Evolutionary conservation across 2,329 filamentous ascomycete genomes (phyloP), one percentile per base, ranked within the genome.

Genomic region (Aspergillus pseudonomiae): DNA sequence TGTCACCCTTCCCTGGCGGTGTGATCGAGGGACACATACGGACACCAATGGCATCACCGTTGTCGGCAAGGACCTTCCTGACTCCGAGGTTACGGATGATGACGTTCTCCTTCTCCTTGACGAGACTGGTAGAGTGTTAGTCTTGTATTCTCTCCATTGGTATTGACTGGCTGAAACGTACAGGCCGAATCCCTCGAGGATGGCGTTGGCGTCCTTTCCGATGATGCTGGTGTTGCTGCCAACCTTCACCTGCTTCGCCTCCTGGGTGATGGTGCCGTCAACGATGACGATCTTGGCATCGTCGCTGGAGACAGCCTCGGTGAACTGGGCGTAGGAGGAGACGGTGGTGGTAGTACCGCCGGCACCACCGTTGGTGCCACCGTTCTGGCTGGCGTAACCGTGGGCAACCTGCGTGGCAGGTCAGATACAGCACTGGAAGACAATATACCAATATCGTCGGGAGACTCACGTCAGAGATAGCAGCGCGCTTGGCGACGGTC

Each of bases 1-100:
- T 32, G 36, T 12, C 28, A 3, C 28, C 5, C 6, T 59, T 5
- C 5, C 21, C 21, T 24, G 21, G 21, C 21, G 21, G 21, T 24
- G 16, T 12, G 26, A n/a, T 9, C 2, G 24, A 46, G 52, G 26
- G 16, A n/a, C 32, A 74, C 71, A 62, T 61, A 74, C 89, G 84
- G 63, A 89, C 85, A 66, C 82, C 84, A 67, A 90, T 84, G 63
- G 84, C 85, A 68, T 89, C 88, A 24, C 87, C 87, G 65, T 84
- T 82, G 30, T 76, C 74, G 11, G 87, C 87, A 16, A 81, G 72
- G 36, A 88, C 85, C 71, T 86, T 84, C 65, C 82, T 77, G 68
- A 89, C 86, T 65, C 82, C 83, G 64, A 90, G 73, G 81, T 90
- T 90, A 41, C 86, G 83, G 66, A 90, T 74, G 67, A 89, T 89